phyloP scores from a whole-genome alignment of 768 basidiomycete genomes.

The Trametes villosa region DNA sequence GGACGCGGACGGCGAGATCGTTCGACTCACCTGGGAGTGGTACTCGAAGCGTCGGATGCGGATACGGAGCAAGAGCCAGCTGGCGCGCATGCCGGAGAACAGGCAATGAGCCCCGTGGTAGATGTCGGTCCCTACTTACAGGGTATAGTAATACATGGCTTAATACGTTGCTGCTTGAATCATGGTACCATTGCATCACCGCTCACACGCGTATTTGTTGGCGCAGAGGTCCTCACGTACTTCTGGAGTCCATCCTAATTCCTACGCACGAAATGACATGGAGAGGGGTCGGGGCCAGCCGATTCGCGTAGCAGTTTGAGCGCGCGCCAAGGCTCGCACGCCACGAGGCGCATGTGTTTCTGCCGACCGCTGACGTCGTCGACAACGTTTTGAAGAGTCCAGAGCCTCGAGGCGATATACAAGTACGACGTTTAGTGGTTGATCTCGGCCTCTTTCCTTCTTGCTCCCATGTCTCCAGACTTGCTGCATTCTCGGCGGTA shows the following conservation, averaged over 20 bases:
- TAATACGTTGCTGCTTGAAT: slow-evolving; percentile 17
- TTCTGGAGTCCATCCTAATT: too few relatives aligned
- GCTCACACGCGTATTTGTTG: slow-evolving; percentile 4
- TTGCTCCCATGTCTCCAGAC: background rate
- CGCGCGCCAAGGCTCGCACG: background rate
- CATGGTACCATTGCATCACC: background rate
- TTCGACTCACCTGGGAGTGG: slow-evolving; percentile 97
- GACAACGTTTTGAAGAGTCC: background rate
- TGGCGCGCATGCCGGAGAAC: slow-evolving; percentile 69
- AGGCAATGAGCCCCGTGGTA: slow-evolving; percentile 38
- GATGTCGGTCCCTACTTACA: slow-evolving; percentile 6
- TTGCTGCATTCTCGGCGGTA: too few relatives aligned
- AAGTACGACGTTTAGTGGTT: too few relatives aligned
- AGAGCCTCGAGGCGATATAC: too few relatives aligned
- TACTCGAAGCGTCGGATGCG: slow-evolving; percentile 74
- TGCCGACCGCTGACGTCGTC: background rate
- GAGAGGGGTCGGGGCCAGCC: too few relatives aligned
- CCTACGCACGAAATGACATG: too few relatives aligned
- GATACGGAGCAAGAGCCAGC: slow-evolving; percentile 64
- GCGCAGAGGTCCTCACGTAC: too few relatives aligned
- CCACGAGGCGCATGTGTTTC: background rate
- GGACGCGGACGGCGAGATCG: slow-evolving; percentile 92
- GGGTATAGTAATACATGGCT: slow-evolving; percentile 22
- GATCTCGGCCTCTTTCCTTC: background rate
- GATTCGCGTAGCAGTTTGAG: too few relatives aligned